Conservation (phyloP, 106 monocot genomes). For the Iris macrosiphon region DNA sequence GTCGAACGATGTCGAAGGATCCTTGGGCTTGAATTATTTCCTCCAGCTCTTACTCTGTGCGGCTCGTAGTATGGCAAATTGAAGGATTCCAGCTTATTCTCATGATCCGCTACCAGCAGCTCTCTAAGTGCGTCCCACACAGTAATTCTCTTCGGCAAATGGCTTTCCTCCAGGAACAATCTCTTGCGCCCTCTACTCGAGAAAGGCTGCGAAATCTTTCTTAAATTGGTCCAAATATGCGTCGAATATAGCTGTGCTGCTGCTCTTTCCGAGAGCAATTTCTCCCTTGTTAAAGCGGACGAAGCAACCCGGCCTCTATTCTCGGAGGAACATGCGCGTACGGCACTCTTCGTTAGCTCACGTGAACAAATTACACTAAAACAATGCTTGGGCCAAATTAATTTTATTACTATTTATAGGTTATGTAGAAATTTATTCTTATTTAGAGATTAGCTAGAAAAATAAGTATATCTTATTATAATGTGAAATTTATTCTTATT, state of each 20-base stretch:
- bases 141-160: background rate
- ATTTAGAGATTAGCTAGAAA: too few species aligned
- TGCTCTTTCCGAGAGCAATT: background rate
- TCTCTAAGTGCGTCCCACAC: background rate
- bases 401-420: too few species aligned
- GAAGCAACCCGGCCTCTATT: too few species aligned
- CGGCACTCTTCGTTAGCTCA: too few species aligned
- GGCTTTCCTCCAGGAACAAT: background rate
- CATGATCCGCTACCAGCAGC: background rate
- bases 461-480: too few species aligned
- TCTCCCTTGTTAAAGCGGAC: background rate
- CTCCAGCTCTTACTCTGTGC: background rate
- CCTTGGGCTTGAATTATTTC: background rate
- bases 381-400: too few species aligned
- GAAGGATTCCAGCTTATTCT: slow-evolving; percentile 1
- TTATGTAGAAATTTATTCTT: too few species aligned
- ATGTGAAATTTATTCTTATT: too few species aligned
- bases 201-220: background rate
- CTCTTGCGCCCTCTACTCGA: background rate
- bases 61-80: background rate
- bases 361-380: too few species aligned
- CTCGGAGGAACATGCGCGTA: too few species aligned
- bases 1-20: background rate
- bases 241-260: background rate
- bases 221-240: background rate